Evolutionary conservation across 192 early-diverging fungal genomes (phyloP), one percentile per base, ranked within the genome.

Genomic region (Irineochytrium annulatum): DNA sequence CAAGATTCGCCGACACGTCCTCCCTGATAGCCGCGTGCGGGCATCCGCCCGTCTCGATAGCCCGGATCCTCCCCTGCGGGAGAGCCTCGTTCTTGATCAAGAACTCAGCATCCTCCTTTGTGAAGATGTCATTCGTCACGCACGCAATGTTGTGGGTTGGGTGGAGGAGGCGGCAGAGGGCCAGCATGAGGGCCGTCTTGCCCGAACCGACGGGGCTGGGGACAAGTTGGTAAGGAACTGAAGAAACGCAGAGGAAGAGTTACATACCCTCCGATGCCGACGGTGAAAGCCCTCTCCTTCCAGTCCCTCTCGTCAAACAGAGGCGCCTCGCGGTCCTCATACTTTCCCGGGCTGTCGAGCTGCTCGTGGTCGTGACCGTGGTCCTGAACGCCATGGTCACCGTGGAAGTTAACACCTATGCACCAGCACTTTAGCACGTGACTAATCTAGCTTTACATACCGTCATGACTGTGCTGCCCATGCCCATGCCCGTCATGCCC

Each of bases 121-220:
- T 98, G 65, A 98, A 98, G 57, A 98, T 98, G 66, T 98, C 95
- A 69, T 98, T 98, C 51, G 95, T 98, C 6, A 98, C 92, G 39
- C 89, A 90, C 24, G 87, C 93, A 52, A 98, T 78, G 58, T 86
- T 87, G 78, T 86, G 90, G 52, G 75, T 73, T 34, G 90, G 87
- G 59, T 89, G 86, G 31, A 98, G 79, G 19, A 75, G 71, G 27
- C 79, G 86, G 73, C 95, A 98, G 20, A 98, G 82, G 43, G 88
- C 89, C 35, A 94, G 78, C 91, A 97, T 87, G 60, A 94, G 74
- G 2, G 92, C 91, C 2, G 92, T 96, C 74, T 97, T 97, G 65
- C 94, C 94, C 19, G 89, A 90, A 39, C 94, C 94, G 13, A 97
- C 94, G 32, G 94, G 94, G 17, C 90, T 88, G 71, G 27, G 44